Base-by-base conservation (phyloP, 306 rosid genomes). In the Pachyrhizus erosus region DNA sequence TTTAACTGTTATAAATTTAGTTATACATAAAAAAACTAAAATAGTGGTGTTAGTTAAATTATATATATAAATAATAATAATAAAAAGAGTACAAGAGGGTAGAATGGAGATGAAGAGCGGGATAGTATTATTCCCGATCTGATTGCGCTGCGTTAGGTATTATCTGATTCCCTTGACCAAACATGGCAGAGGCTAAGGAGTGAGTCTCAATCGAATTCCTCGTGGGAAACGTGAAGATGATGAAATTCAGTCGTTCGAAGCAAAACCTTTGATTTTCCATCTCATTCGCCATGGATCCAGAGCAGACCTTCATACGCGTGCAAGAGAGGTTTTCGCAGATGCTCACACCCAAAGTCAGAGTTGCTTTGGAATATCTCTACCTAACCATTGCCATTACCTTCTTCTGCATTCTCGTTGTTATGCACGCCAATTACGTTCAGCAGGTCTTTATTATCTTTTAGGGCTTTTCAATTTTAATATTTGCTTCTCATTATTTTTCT, bases 401-500 rank as follows among this genome's bases (percentile, higher is more conserved):
- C 66, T 96, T 96, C 90, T 96, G 94, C 74, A 88, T 96, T 76
- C 99, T 93, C 73, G 97, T 96, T 64, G 99, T 96, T 65, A 96
- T 96, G 99, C 99, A 96, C 90, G 98, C 99, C 82, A 96, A 96
- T 88, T 96, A 92, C 84, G 99, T 96, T 39, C 99, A 96, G 66
- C 99, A 96, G 97, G 99, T 95, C 5, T 45, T 43, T 15, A 46
- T 1, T 20, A 34, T 54, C 23, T 70, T 46, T 76, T 78, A 87
- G 97, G 89, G 87, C 80, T 86, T 78, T 26, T 24, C 5, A 45
- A 9, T 46, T 70, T 42, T n/a, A n/a, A n/a, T n/a, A n/a, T n/a
- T n/a, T n/a, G n/a, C n/a, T n/a, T n/a, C n/a, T n/a, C n/a, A n/a
- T n/a, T n/a, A n/a, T n/a, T n/a, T n/a, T n/a, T n/a, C n/a, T n/a